Evolutionary conservation across 2,329 filamentous ascomycete genomes (phyloP).

Genomic region (Fusarium hainanense): DNA sequence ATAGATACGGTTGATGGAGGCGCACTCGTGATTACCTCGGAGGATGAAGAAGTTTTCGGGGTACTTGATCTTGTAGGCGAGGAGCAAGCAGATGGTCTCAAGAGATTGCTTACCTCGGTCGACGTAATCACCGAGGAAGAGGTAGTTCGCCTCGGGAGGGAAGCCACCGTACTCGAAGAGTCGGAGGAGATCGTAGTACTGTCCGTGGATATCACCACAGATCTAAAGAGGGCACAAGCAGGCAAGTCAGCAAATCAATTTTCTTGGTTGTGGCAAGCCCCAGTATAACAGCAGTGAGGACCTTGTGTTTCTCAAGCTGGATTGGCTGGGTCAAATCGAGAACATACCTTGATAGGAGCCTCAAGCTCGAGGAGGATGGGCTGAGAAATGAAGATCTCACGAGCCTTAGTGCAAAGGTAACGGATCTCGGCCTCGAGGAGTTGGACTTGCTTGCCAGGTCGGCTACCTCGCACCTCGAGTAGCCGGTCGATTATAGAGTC

Average conservation of each 20-base stretch:
- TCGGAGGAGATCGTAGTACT: slow-evolving; percentile 97
- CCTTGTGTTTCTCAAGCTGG: slow-evolving; percentile 1
- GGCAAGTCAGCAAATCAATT: slow-evolving; percentile 31
- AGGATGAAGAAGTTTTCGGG: slow-evolving; percentile 99
- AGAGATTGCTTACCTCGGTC: slow-evolving; percentile 99
- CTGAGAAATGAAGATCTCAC: slow-evolving; percentile 99
- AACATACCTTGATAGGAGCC: slow-evolving; percentile 94
- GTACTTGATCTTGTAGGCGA: slow-evolving; percentile 99
- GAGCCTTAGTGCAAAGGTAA: slow-evolving; percentile 96
- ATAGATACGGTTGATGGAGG: slow-evolving; percentile 98
- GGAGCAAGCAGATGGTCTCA: slow-evolving; percentile 95
- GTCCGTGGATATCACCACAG: slow-evolving; percentile 98
- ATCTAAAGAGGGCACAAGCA: slow-evolving; percentile 69
- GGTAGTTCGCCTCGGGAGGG: slow-evolving; percentile 98
- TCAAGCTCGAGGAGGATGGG: slow-evolving; percentile 97
- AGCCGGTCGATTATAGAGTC: slow-evolving; percentile 99
- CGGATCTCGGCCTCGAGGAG: slow-evolving; percentile 96
- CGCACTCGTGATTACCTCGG: slow-evolving; percentile 98
- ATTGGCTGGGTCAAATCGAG: slow-evolving; percentile 1
- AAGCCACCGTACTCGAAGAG: slow-evolving; percentile 99
- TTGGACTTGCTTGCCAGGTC: slow-evolving; percentile 98
- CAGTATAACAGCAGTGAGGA: slow-evolving; percentile 2
- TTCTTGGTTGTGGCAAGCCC: background rate
- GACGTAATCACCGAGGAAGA: slow-evolving; percentile 99
- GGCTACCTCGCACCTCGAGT: slow-evolving; percentile 95